A percentile compares a stretch with the other conserved stretches of the same genome.
These are phyloP conservation scores for Pyrus betulifolia DNA, from an alignment of 306 rosid genomes.

Conservation along the genomic window DNA sequence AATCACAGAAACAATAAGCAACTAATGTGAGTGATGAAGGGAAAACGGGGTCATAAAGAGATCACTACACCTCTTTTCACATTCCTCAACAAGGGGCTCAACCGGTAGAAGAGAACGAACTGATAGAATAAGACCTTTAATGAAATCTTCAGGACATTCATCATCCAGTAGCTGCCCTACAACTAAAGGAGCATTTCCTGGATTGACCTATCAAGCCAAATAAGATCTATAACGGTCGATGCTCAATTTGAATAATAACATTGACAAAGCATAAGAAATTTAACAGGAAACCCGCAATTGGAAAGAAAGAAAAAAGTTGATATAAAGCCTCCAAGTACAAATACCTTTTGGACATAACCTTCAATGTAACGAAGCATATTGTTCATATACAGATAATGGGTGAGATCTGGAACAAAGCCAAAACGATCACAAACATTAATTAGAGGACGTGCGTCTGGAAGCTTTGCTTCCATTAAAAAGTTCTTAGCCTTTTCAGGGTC, in stretches of 20 bases:
- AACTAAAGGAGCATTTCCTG: slow-evolving; percentile 94
- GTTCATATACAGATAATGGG: slow-evolving; percentile 82
- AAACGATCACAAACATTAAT: slow-evolving; percentile 98
- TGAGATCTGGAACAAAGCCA: slow-evolving; percentile 97
- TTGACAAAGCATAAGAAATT: neutral
- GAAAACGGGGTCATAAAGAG: neutral
- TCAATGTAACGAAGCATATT: slow-evolving; percentile 99
- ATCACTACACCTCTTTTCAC: slow-evolving; percentile 77
- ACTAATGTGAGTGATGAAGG: slow-evolving; percentile 12
- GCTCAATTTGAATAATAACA: neutral
- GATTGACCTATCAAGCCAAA: slow-evolving; percentile 69
- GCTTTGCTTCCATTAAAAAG: slow-evolving; percentile 96
- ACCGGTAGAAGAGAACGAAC: slow-evolving; percentile 97
- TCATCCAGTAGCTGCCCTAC: slow-evolving; percentile 98
- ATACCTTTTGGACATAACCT: slow-evolving; percentile 99
- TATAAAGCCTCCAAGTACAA: slow-evolving; percentile 2
- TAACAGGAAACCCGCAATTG: neutral
- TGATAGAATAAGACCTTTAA: slow-evolving; percentile 91
- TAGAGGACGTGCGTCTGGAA: slow-evolving; percentile 96
- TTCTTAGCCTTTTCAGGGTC: slow-evolving; percentile 93
- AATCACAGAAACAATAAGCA: slow-evolving; percentile 9
- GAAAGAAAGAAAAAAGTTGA: neutral
- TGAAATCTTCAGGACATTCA: slow-evolving; percentile 98
- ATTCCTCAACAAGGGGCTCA: slow-evolving; percentile 90
- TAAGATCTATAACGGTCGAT: neutral